Evolutionary conservation across 179 eudicot genomes (phyloP), one percentile per base, ranked within the genome.

Genomic region (Patellifolia procumbens): DNA sequence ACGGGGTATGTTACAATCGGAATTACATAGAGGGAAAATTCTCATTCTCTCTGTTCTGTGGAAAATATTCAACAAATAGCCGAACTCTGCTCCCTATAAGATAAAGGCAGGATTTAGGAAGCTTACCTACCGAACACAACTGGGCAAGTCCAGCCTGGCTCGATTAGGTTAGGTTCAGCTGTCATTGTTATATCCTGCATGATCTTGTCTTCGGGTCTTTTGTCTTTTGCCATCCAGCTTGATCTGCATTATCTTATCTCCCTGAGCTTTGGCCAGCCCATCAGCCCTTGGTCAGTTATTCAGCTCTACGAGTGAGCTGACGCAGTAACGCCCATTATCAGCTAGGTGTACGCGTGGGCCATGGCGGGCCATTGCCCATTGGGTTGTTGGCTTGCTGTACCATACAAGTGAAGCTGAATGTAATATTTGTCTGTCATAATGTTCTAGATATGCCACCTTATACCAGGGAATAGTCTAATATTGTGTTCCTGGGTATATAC

Each of bases 401-500:
- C 22, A 66, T 39, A 15, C 28, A 35, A 64, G 17, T 64, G 24
- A 64, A 64, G 68, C 28, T 37, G 46, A 35, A 35, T 37, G 26
- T 39, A n/a, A 7, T 3, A 7, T 64, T 64, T 22, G 2, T 42
- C 42, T 28, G 4, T 16, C 1, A 66, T 39, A 11, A 42, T 66
- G 70, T 68, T 68, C 72, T 68, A 70, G 73, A 49, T 48, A 51
- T 49, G 55, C 15, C 42, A 15, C 16, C 51, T 15, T 58, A 58
- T 37, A 2, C 63, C 51, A 55, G 22, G 22, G 65, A 72, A 56
- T 2, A 39, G 35, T 45, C 39, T 43, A 26, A 0, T 42, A 12
- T 20, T 19, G 56, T 59, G 56, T 74, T 60, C 32, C 55, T 17
- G 43, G 69, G 76, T 16, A 74, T 4, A 74, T 61, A 45, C 76